Evolutionary conservation across 2,329 filamentous ascomycete genomes (phyloP), one percentile per base, ranked within the genome.

Genomic region (Tolypocladium amazonense): DNA sequence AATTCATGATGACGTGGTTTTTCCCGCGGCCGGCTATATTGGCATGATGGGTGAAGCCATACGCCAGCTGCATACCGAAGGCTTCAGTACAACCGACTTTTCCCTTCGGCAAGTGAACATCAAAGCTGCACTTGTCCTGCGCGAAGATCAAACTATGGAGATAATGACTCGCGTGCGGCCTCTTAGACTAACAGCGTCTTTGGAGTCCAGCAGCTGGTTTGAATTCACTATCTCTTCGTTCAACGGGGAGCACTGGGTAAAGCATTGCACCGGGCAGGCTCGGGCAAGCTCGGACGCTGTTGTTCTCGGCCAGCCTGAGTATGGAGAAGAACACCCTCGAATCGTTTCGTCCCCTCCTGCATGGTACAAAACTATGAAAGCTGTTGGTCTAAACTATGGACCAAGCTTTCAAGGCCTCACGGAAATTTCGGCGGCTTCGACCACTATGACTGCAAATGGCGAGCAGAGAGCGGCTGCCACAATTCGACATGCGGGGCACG

Each of bases 1-100:
- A 11, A 74, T 79, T 68, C 70, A 73, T 45, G 75, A 71, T 58
- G 70, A 78, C 47, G 71, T 73, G 47, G 70, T 79, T 60, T 76
- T 75, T 56, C 73, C 77, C 39, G 72, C 68, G 27, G 70, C 72
- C 0, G 76, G 75, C 18, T 69, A 70, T 33, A 65, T 73, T 0
- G 70, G 72, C 14, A 69, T 77, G 65, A 59, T 59, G 6, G 65
- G 59, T 0, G 69, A 70, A 47, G 69, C 63, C 1, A 30, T 65
- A 4, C 54, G 64, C 2, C 68, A 69, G 45, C 25, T 64, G 5
- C 37, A 38, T 38, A 14, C 37, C 12, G 23, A 63, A 63, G 0
- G 37, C 12, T 9, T 2, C 12, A 61, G 41, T 33, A 39, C 57
- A 1, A 57, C 59, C 4, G 66, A 64, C 7, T 72, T 68, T 43